Evolutionary conservation across 1,139 yeast species (phyloP), one percentile per base, ranked within the genome.

Genomic region (Yarrowia galli): DNA sequence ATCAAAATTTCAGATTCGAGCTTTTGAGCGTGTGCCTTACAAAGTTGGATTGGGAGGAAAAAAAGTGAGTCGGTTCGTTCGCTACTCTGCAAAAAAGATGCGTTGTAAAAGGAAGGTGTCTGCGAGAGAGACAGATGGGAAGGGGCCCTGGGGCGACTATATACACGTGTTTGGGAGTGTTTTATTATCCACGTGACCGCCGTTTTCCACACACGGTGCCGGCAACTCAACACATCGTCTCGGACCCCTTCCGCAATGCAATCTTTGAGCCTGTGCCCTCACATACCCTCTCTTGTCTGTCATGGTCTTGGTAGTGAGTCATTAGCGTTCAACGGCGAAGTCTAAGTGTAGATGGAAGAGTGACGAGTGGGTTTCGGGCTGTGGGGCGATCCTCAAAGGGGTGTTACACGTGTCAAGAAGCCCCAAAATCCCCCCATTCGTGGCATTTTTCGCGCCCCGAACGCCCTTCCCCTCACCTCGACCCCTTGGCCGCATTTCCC

Each of bases 61-160:
- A 53, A 36, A 36, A 53, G n/a, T 28, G 20, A 22, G 60, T 38
- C 45, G 20, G 22, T 8, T 28, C 40, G 38, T 32, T 28, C 15
- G 32, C 23, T 5, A 28, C 32, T 28, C 32, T 28, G 3, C 32
- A 10, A 45, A 10, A 45, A 45, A 45, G 43, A 22, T 20, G 43
- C 7, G 48, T 40, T 40, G 36, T n/a, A 54, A 54, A 54, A 22
- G 61, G 64, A 58, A 58, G 64, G 64, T 58, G 64, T 58, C 51
- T 42, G 64, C 64, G 64, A 58, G 64, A 13, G 22, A 35, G 25
- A 7, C 32, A 7, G 20, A n/a, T 7, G 10, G 2, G 10, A 10
- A n/a, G n/a, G 42, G 28, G 28, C 22, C 7, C 20, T 15, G 1
- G 28, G 58, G 42, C 28, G 18, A n/a, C 42, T 35, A 51, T 51